Conservation (phyloP, 2,329 filamentous ascomycete genomes). For the Aspergillus fructus region DNA sequence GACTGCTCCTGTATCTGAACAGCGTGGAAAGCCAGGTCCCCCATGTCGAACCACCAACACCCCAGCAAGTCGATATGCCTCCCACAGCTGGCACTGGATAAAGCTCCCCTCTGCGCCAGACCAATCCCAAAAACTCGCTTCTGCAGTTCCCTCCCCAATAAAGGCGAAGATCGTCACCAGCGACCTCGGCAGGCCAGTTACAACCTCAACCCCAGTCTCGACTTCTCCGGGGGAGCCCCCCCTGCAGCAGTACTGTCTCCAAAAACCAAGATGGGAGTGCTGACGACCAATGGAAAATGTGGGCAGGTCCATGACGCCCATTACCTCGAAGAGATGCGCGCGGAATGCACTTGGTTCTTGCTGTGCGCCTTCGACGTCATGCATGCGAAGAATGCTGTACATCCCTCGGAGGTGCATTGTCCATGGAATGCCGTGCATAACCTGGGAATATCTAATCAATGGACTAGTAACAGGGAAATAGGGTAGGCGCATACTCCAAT, state of each 20-base stretch:
- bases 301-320: slow-evolving; percentile 33
- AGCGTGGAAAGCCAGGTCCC: neutral
- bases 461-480: too few relatives aligned
- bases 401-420: slow-evolving; percentile 34
- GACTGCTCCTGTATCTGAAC: neutral
- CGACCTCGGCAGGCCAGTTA: slow-evolving; percentile 29
- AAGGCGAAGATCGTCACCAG: slow-evolving; percentile 29
- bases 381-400: slow-evolving; percentile 30
- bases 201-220: slow-evolving; percentile 28
- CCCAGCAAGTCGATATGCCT: slow-evolving; percentile 28
- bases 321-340: slow-evolving; percentile 29
- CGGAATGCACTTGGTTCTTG: slow-evolving; percentile 16
- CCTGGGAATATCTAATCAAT: slow-evolving; percentile 7
- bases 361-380: slow-evolving; percentile 18
- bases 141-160: slow-evolving; percentile 23
- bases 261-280: slow-evolving; percentile 25
- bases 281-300: slow-evolving; percentile 28
- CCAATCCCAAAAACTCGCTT: slow-evolving; percentile 32
- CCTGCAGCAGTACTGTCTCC: slow-evolving; percentile 26
- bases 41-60: slow-evolving; percentile 24
- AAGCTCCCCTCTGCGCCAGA: slow-evolving; percentile 25
- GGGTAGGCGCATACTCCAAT: slow-evolving; percentile 26
- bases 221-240: neutral
- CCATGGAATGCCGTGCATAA: slow-evolving; percentile 31
- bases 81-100: slow-evolving; percentile 30